phyloP scores from a whole-genome alignment of 148 eudicot species.

The Talinum fruticosum region DNA sequence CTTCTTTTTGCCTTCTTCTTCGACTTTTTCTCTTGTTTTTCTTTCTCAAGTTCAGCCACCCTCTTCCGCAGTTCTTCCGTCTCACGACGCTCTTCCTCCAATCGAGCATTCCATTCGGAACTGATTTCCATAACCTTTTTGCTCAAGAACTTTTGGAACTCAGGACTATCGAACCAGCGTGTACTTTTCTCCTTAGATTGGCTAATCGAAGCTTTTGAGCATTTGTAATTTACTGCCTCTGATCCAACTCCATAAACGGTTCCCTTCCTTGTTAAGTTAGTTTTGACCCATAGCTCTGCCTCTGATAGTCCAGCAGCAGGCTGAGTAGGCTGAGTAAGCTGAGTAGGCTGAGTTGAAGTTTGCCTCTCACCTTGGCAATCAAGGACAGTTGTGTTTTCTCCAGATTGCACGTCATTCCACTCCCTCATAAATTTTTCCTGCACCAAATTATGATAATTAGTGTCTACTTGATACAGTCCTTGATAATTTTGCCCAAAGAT shows the following conservation, averaged over 20 bases:
- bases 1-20: conserved; percentile 3
- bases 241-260: background rate
- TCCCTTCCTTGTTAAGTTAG: background rate
- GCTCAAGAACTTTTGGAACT: background rate
- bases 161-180: background rate
- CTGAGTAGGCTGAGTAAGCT: background rate
- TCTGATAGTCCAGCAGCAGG: background rate
- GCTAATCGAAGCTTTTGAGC: background rate
- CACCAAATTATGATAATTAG: background rate
- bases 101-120: conserved; percentile 6
- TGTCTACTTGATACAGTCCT: background rate
- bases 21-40: background rate
- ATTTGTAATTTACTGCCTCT: conserved; percentile 2
- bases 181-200: background rate
- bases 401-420: background rate
- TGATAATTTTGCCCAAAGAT: background rate
- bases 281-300: background rate
- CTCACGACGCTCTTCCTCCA: conserved; percentile 1
- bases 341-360: background rate
- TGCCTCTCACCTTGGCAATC: background rate
- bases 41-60: conserved; percentile 7
- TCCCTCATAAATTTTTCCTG: conserved; percentile 2
- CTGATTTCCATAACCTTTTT: background rate
- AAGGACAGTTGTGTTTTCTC: background rate
- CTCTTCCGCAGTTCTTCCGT: background rate